phyloP scores from a whole-genome alignment of 495 filamentous ascomycete genomes.

The Physcia stellaris region DNA sequence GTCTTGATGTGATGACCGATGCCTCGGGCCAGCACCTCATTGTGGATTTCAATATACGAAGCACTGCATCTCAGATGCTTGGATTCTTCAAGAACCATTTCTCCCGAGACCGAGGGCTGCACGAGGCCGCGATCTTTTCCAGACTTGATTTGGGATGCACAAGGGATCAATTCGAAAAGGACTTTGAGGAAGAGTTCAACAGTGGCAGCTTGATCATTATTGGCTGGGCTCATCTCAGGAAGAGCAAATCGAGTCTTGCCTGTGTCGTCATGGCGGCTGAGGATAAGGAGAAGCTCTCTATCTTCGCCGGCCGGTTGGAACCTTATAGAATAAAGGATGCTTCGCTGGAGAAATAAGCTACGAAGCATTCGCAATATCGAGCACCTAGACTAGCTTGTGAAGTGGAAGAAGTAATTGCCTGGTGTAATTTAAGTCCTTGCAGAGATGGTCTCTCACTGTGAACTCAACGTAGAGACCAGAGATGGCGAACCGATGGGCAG shows the following conservation, averaged over 20 bases:
- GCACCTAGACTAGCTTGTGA: no score
- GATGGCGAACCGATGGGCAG: no score
- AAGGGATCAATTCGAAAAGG: background rate
- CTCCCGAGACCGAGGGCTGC: background rate
- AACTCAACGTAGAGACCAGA: no score
- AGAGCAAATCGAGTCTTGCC: background rate
- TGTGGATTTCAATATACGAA: background rate
- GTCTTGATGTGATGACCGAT: background rate
- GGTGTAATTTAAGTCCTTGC: no score
- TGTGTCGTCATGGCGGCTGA: background rate
- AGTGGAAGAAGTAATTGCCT: no score
- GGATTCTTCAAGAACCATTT: background rate
- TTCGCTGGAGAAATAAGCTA: no score
- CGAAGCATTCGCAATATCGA: no score
- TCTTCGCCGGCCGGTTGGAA: no score
- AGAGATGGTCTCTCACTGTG: no score
- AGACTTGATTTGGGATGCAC: background rate
- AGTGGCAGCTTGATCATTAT: background rate
- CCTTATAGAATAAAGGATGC: no score
- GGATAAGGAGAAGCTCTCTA: constrained; percentile 57
- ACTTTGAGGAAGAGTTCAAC: background rate
- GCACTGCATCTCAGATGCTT: background rate
- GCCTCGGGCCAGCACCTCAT: background rate
- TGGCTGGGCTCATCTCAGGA: background rate
- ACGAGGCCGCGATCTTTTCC: background rate